phyloP scores from a whole-genome alignment of 2,329 filamentous ascomycete species.

The Aureobasidium lini region DNA sequence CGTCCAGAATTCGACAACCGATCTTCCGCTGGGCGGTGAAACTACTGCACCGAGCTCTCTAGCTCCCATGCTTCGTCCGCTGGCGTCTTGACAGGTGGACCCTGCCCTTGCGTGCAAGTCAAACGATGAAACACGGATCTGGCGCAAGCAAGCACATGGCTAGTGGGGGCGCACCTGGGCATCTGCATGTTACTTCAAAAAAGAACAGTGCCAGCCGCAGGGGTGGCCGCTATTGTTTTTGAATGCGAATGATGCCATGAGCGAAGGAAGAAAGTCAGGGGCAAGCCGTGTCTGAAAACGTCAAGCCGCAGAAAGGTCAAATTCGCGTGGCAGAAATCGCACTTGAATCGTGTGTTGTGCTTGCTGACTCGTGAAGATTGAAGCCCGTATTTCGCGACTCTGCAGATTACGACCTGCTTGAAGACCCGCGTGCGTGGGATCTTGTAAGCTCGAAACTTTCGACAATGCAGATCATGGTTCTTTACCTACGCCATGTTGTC shows the following conservation, averaged over 20 bases:
- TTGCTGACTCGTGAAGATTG: background rate
- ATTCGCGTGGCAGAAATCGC: background rate
- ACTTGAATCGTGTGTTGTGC: background rate
- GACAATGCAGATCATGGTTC: background rate
- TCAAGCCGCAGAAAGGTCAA: background rate
- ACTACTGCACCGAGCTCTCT: slow-evolving; percentile 11
- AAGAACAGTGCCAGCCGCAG: background rate
- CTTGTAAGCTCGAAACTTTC: background rate
- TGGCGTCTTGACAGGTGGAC: background rate
- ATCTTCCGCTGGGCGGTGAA: slow-evolving; percentile 6
- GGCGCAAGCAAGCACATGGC: background rate
- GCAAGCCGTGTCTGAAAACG: background rate
- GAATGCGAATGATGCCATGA: background rate
- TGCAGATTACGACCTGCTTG: background rate
- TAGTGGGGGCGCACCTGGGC: background rate
- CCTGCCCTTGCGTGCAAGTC: background rate
- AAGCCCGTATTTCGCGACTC: background rate
- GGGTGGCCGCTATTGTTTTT: background rate
- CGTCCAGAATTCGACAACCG: background rate
- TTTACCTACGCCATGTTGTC: background rate
- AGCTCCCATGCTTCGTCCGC: background rate
- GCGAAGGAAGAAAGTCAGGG: background rate
- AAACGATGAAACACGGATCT: background rate
- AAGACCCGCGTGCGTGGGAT: background rate
- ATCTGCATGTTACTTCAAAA: background rate